Conservation (phyloP, 176 grass and related monocot genomes). For the Olyra latifolia region DNA sequence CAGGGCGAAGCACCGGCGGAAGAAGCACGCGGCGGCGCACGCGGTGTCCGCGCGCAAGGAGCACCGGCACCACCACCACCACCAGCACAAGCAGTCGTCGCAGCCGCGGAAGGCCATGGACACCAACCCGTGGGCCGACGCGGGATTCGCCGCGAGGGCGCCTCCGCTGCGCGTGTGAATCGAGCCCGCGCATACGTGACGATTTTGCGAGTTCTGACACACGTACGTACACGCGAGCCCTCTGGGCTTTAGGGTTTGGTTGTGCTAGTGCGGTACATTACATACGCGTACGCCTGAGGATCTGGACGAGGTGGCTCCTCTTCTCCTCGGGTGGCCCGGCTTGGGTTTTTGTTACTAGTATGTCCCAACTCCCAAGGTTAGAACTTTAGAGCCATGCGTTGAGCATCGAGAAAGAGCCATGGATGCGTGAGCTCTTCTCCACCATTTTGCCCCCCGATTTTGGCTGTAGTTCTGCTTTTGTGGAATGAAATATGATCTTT, state of each 20-base stretch:
- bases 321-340: background rate
- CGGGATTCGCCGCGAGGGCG: conserved; percentile 22
- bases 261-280: conserved; percentile 7
- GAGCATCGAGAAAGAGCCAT: background rate
- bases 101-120: conserved; percentile 33
- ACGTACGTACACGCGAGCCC: background rate
- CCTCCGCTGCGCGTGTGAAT: conserved; percentile 47
- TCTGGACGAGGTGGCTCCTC: background rate
- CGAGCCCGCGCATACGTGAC: background rate
- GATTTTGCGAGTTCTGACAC: background rate
- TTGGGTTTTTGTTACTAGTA: conserved; percentile 18
- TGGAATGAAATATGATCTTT: conserved; percentile 39
- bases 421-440: background rate
- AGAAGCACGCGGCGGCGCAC: conserved; percentile 58
- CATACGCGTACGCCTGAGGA: background rate
- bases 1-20: conserved; percentile 64
- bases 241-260: conserved; percentile 9
- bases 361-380: conserved; percentile 43
- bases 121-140: conserved; percentile 35
- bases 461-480: conserved; percentile 45
- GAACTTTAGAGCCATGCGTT: conserved; percentile 38
- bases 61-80: conserved; percentile 16
- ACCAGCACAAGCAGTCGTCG: background rate
- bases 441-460: conserved; percentile 16
- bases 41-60: conserved; percentile 35